Conservation (phyloP, 768 basidiomycete genomes). For the Botryobasidium botryosum region DNA sequence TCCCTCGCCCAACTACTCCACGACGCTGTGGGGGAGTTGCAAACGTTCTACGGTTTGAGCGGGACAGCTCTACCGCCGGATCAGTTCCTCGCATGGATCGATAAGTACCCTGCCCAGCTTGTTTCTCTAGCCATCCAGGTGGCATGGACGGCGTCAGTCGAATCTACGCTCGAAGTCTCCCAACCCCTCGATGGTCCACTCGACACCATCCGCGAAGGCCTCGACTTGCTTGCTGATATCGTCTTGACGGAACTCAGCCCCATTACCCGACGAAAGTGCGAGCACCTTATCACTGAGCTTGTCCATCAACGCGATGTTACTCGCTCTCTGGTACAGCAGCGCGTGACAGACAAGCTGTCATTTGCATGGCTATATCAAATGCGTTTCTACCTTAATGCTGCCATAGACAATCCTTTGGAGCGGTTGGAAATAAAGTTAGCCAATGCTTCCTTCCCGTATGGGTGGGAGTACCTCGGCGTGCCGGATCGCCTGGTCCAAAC, state of each 20-base stretch:
- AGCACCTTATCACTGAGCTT: slow-evolving; percentile 95
- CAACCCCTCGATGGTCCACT: slow-evolving; percentile 47
- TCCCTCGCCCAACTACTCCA: slow-evolving; percentile 72
- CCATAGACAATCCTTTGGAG: slow-evolving; percentile 58
- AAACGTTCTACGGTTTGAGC: slow-evolving; percentile 58
- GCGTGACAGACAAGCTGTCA: slow-evolving; percentile 42
- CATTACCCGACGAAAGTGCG: slow-evolving; percentile 93
- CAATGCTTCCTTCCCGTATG: slow-evolving; percentile 87
- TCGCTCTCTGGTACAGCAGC: slow-evolving; percentile 53
- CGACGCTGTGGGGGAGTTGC: slow-evolving; percentile 64
- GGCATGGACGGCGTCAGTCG: slow-evolving; percentile 81
- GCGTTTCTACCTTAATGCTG: slow-evolving; percentile 83
- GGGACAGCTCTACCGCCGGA: slow-evolving; percentile 41
- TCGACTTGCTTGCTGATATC: slow-evolving; percentile 93
- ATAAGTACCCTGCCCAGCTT: slow-evolving; percentile 87
- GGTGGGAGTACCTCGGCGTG: slow-evolving; percentile 97
- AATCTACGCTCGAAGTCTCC: slow-evolving; percentile 41
- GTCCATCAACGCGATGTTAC: slow-evolving; percentile 96
- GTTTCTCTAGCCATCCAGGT: slow-evolving; percentile 93
- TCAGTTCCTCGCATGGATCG: slow-evolving; percentile 77
- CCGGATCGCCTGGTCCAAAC: slow-evolving; percentile 96
- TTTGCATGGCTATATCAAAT: slow-evolving; percentile 97
- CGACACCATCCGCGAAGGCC: slow-evolving; percentile 56
- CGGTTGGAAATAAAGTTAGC: slow-evolving; percentile 70
- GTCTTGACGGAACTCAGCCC: slow-evolving; percentile 78